Evolutionary conservation across 2,329 filamentous ascomycete genomes (phyloP).

Genomic region (Aspergillus spinulosporus): DNA sequence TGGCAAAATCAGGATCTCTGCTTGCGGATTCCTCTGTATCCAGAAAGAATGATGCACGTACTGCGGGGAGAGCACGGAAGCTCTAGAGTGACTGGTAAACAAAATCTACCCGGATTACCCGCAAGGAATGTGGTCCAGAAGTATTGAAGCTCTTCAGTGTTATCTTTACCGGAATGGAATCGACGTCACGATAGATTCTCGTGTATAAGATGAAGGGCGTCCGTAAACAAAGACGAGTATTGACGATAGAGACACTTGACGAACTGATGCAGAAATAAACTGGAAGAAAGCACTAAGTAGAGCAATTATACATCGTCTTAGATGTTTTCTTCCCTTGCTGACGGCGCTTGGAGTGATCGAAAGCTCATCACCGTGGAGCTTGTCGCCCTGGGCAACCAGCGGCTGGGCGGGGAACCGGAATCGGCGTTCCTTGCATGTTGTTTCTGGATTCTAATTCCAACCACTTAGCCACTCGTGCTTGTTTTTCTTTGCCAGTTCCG

Average conservation of each 20-base stretch:
- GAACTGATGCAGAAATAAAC: background rate
- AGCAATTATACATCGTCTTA: background rate
- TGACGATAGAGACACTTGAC: conserved; percentile 4
- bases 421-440: conserved; percentile 14
- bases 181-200: background rate
- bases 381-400: conserved; percentile 19
- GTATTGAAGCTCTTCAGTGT: background rate
- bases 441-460: background rate
- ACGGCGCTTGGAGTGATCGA: conserved; percentile 14
- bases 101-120: background rate
- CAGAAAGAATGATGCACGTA: conserved; percentile 11
- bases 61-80: background rate
- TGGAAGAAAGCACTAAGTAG: background rate
- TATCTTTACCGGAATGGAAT: background rate
- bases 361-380: conserved; percentile 12
- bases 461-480: background rate
- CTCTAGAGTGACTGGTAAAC: background rate
- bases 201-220: background rate
- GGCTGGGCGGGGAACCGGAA: conserved; percentile 10
- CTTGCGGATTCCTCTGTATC: background rate
- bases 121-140: background rate
- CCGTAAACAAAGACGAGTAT: conserved; percentile 15
- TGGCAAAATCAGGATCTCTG: conserved; percentile 1
- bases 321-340: conserved; percentile 11
- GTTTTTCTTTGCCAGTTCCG: background rate